Evolutionary conservation across 106 monocot genomes (phyloP).

Genomic region (Agapanthus africanus): DNA sequence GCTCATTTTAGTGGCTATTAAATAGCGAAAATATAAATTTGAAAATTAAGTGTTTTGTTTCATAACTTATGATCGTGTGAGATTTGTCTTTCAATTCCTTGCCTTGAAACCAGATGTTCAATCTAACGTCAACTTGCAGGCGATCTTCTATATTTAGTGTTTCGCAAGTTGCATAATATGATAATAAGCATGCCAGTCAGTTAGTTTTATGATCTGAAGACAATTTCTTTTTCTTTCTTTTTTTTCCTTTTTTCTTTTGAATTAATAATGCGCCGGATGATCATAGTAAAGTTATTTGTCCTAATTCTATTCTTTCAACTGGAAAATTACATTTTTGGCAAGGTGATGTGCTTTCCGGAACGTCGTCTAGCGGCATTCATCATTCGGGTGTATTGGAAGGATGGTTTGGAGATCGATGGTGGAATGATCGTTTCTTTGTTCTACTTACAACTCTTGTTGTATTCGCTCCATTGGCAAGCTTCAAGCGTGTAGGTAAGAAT

Average conservation of each 20-base stretch:
- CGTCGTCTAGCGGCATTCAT: slow-evolving; percentile 41
- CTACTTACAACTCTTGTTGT: slow-evolving; percentile 43
- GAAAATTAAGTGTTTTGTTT: background rate
- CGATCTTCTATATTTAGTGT: background rate
- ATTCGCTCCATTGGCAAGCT: slow-evolving; percentile 55
- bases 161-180: background rate
- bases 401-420: slow-evolving; percentile 74
- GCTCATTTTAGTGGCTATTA: background rate
- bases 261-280: too few species aligned
- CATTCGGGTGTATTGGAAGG: slow-evolving; percentile 65
- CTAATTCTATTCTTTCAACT: background rate
- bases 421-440: slow-evolving; percentile 49
- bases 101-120: background rate
- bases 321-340: background rate
- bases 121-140: background rate
- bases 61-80: background rate
- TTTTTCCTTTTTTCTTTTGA: background rate
- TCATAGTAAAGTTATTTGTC: background rate
- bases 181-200: background rate
- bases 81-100: background rate
- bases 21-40: background rate
- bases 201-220: background rate
- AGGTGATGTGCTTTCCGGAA: slow-evolving; percentile 82
- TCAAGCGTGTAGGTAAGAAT: slow-evolving; percentile 60
- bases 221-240: background rate